Percentiles rank a stretch among this genome's conserved stretches.
phyloP scores from a whole-genome alignment of 1,139 yeast genomes.

The Wickerhamomyces sp. region DNA sequence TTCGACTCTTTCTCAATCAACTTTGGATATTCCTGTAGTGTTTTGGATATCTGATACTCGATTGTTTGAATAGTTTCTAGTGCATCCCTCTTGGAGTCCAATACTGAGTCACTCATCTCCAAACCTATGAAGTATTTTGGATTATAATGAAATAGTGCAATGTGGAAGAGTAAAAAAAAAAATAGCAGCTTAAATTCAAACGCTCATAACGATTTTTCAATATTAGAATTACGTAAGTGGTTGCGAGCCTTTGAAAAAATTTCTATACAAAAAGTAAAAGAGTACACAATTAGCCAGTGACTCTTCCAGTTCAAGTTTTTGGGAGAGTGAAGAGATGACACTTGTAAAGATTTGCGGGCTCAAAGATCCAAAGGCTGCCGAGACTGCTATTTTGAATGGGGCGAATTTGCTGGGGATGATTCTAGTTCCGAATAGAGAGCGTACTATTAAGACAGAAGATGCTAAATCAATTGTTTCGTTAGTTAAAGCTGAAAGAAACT shows the following conservation, averaged over 20 bases:
- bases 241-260: too few relatives aligned
- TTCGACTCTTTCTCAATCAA: not conserved
- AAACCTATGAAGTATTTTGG: not conserved
- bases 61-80: not conserved
- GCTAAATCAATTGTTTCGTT: slow-evolving; percentile 52
- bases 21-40: not conserved
- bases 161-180: too few relatives aligned
- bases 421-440: slow-evolving; percentile 72
- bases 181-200: too few relatives aligned
- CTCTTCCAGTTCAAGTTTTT: too few relatives aligned
- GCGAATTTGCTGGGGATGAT: slow-evolving; percentile 83
- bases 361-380: slow-evolving; percentile 63
- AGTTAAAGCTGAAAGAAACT: slow-evolving; percentile 26
- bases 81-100: not conserved
- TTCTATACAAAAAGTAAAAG: not conserved
- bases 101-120: not conserved
- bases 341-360: slow-evolving; percentile 79
- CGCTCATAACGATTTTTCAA: too few relatives aligned
- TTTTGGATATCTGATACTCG: not conserved
- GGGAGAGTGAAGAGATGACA: slow-evolving; percentile 14
- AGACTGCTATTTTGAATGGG: slow-evolving; percentile 59
- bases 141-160: too few relatives aligned
- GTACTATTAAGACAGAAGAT: slow-evolving; percentile 56
- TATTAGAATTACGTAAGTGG: too few relatives aligned
- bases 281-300: too few relatives aligned